Percentiles rank a stretch among this genome's conserved stretches.
phyloP scores from a whole-genome alignment of 2,329 filamentous ascomycete genomes.

The Cryphonectria parasitica region DNA sequence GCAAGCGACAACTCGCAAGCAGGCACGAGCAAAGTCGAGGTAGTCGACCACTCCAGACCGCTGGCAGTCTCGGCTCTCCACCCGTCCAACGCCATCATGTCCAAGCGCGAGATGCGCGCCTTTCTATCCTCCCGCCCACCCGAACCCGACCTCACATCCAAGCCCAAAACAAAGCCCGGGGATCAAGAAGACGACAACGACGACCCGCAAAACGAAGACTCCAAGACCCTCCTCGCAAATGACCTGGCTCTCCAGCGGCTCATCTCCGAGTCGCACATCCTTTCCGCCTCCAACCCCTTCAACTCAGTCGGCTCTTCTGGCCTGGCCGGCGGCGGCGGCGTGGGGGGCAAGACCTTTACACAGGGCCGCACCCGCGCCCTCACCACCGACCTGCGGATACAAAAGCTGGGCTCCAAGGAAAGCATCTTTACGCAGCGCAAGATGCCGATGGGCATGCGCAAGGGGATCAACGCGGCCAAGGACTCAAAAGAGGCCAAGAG shows the following conservation, averaged over 20 bases:
- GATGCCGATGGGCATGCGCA: constrained; percentile 87
- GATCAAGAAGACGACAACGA: constrained; percentile 35
- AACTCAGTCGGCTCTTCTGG: constrained; percentile 45
- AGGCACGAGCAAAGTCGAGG: constrained; percentile 49
- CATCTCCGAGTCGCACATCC: constrained; percentile 87
- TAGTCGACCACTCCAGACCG: constrained; percentile 62
- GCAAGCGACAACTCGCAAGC: constrained; percentile 29
- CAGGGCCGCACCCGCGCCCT: constrained; percentile 76
- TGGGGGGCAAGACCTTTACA: constrained; percentile 45
- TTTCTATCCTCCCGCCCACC: constrained; percentile 72
- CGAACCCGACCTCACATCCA: constrained; percentile 33
- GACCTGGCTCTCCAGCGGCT: constrained; percentile 91
- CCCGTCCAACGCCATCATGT: constrained; percentile 48
- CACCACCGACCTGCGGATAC: constrained; percentile 82
- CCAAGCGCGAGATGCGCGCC: constrained; percentile 72
- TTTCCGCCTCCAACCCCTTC: constrained; percentile 59
- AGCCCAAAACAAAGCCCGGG: constrained; percentile 14
- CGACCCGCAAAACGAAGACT: constrained; percentile 57
- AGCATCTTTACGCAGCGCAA: constrained; percentile 78
- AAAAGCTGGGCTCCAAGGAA: constrained; percentile 75
- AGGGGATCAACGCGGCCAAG: constrained; percentile 77
- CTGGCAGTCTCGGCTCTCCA: constrained; percentile 33
- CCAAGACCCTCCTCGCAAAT: constrained; percentile 77
- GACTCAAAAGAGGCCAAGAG: constrained; percentile 69
- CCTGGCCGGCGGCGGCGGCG: constrained; percentile 39